These are phyloP conservation scores for Citrullus mucosospermus DNA, from an alignment of 306 rosid genomes.

Conservation along the genomic window DNA sequence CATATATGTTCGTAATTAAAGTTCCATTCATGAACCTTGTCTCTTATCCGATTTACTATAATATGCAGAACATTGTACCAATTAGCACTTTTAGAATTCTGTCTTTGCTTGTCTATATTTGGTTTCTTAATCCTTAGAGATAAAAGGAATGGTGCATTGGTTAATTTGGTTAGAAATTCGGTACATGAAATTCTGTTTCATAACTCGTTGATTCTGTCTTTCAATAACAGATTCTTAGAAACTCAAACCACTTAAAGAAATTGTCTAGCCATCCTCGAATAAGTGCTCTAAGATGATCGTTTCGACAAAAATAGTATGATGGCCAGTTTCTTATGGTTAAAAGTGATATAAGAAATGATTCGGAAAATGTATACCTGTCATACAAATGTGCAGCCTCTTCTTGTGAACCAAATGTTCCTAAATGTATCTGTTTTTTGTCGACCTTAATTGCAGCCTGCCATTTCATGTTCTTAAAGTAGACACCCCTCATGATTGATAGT, in stretches of 20 bases:
- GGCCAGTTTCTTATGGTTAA: neutral
- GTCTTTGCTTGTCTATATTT: neutral
- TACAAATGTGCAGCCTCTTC: constrained; percentile 88
- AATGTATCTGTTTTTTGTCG: constrained; percentile 93
- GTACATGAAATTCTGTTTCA: neutral
- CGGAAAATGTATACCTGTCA: constrained; percentile 42
- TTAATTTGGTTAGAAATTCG: neutral
- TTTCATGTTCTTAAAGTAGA: constrained; percentile 87
- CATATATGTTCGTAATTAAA: neutral
- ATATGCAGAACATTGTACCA: neutral
- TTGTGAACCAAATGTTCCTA: constrained; percentile 90
- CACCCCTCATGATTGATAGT: constrained; percentile 73
- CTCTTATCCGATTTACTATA: neutral
- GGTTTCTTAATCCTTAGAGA: neutral
- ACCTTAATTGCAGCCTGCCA: constrained; percentile 99
- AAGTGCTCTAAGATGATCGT: neutral
- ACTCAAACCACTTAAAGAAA: neutral
- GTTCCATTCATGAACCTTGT: neutral
- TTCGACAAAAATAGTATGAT: neutral
- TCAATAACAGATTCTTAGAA: neutral
- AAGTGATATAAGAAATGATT: neutral
- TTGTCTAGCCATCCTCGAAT: neutral
- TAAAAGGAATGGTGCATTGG: neutral
- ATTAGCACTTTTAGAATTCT: neutral
- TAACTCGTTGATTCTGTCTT: neutral